Evolutionary conservation across 2,329 filamentous ascomycete genomes (phyloP), one percentile per base, ranked within the genome.

Genomic region (Phyllosticta citriasiana): DNA sequence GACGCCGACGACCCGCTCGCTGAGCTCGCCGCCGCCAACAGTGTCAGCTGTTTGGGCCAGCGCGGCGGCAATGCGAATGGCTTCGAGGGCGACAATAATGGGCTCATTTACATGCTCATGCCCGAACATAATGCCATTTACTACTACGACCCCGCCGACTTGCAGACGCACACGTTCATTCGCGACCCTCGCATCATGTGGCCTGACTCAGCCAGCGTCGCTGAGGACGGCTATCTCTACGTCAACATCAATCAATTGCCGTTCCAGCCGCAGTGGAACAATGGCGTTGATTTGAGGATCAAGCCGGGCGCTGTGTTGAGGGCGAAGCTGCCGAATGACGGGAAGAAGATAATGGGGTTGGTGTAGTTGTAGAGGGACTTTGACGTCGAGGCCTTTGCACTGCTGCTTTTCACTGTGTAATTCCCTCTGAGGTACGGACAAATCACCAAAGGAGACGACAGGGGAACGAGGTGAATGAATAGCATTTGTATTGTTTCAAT

Each of bases 161-260:
- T 76, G 3, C 76, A 73, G 1, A 73, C 76, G 3, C 63, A 69
- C 47, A 69, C 73, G 0, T 81, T 78, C 60, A 73, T 81, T 10
- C 65, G 79, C 16, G 78, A 79, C 62, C 72, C 75, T 22, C 65
- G 75, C 24, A 74, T 80, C 27, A 77, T 77, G 10, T 82, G 79
- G 78, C 72, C 77, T 0, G 79, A 82, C 67, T 79, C 77, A 0
- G 71, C 65, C 53, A 65, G 60, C 33, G 58, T 69, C 1, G 66
- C 60, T 1, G 62, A 63, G 22, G 67, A 69, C 63, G 65, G 65
- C 2, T 80, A 78, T 57, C 65, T 80, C 14, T 80, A 81, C 63
- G 66, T 79, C 61, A 79, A 78, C 59, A 77, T 79, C 64, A 79
- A 81, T 64, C 79, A 81, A 66, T 63, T 81, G 62, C 76, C 74